A percentile compares a stretch with the other conserved stretches of the same genome.
Evolutionary conservation across 306 rosid genomes (phyloP).

Genomic region (Canavalia ensiformis): DNA sequence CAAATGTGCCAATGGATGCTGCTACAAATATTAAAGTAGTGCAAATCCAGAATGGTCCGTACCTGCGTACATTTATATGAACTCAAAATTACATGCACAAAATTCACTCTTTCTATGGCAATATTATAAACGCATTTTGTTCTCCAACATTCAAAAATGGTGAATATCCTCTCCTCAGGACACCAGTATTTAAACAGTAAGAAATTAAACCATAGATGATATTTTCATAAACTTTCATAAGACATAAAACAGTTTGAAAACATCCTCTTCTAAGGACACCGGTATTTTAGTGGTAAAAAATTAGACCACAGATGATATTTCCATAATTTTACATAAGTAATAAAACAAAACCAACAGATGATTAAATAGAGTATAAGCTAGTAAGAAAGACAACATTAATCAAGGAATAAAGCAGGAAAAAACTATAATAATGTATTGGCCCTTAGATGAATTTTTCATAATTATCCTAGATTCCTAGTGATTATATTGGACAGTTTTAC

Average conservation of each 20-base stretch:
- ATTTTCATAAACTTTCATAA: constrained; percentile 19
- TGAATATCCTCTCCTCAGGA: not conserved
- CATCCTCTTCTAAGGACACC: not conserved
- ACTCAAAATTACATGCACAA: constrained; percentile 43
- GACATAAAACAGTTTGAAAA: constrained; percentile 1
- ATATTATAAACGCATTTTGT: not conserved
- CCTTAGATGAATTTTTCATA: not conserved
- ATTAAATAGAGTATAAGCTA: not conserved
- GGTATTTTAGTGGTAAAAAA: not conserved
- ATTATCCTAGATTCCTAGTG: not conserved
- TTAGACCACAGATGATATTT: not conserved
- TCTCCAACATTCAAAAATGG: constrained; percentile 22
- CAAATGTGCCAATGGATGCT: constrained; percentile 93
- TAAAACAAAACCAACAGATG: constrained; percentile 13
- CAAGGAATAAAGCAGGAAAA: constrained; percentile 28
- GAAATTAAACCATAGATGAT: constrained; percentile 1
- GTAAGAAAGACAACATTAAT: not conserved
- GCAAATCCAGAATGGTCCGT: constrained; percentile 99
- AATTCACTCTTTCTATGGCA: not conserved
- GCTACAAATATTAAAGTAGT: constrained; percentile 95
- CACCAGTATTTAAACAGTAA: not conserved
- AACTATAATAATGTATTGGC: not conserved
- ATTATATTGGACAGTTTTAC: constrained; percentile 13
- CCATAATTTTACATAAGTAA: constrained; percentile 24
- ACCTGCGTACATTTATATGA: constrained; percentile 64